These are phyloP conservation scores for Elongisporangium prolatum DNA, from an alignment of 352 stramenopile genomes.

Conservation along the genomic window DNA sequence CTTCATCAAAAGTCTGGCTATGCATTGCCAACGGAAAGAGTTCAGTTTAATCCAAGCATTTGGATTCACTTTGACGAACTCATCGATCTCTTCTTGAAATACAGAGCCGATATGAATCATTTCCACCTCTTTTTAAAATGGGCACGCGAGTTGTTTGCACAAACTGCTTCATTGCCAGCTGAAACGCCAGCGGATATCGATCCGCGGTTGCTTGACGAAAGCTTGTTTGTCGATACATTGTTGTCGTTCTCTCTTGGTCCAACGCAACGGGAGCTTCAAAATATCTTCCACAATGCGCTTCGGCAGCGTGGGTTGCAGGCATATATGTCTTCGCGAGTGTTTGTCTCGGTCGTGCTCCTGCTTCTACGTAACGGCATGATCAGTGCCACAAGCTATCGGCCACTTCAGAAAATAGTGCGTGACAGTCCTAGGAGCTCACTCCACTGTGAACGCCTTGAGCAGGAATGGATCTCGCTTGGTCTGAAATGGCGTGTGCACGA, in stretches of 20 bases:
- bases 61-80: conserved; percentile 64
- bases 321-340: conserved; percentile 57
- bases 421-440: neutral
- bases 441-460: neutral
- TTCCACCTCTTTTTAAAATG: conserved; percentile 62
- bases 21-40: neutral
- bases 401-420: conserved; percentile 15
- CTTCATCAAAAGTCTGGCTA: conserved; percentile 10
- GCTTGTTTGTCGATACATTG: conserved; percentile 38
- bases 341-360: conserved; percentile 56
- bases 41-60: neutral
- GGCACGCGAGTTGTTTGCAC: conserved; percentile 45
- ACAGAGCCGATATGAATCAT: conserved; percentile 52
- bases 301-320: conserved; percentile 44
- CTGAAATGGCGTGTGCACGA: conserved; percentile 51
- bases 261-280: conserved; percentile 45
- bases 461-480: conserved; percentile 30
- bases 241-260: conserved; percentile 38
- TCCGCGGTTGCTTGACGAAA: conserved; percentile 34
- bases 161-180: conserved; percentile 9
- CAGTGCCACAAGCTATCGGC: conserved; percentile 47
- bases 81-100: conserved; percentile 52
- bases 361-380: conserved; percentile 52
- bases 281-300: conserved; percentile 67
- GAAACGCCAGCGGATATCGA: neutral